Evolutionary conservation across 176 grass and related monocot genomes (phyloP).

Genomic region (Avena eriantha): DNA sequence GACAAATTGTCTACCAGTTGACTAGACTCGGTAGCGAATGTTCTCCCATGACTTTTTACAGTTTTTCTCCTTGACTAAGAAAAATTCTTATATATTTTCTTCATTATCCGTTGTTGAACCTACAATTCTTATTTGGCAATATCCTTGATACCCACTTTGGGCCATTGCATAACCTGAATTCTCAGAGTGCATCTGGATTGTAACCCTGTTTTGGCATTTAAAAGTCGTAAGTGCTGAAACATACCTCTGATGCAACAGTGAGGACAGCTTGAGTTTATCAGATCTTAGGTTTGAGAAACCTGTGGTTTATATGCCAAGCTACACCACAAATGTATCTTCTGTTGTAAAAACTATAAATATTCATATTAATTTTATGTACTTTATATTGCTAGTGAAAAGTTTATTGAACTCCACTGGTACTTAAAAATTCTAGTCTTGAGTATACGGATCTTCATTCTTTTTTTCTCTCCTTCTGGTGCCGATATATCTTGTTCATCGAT

Average conservation of each 20-base stretch:
- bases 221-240: slow-evolving; percentile 55
- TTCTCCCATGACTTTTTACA: neutral
- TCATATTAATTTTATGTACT: slow-evolving; percentile 52
- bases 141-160: neutral
- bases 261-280: slow-evolving; percentile 78
- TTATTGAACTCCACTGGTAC: slow-evolving; percentile 31
- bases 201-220: slow-evolving; percentile 62
- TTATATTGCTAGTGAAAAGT: slow-evolving; percentile 34
- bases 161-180: neutral
- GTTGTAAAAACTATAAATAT: slow-evolving; percentile 30
- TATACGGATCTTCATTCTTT: neutral
- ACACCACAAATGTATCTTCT: slow-evolving; percentile 44
- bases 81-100: neutral
- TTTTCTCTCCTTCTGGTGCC: neutral
- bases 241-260: slow-evolving; percentile 69
- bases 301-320: slow-evolving; percentile 81
- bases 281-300: slow-evolving; percentile 65
- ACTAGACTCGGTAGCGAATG: neutral
- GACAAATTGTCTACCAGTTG: neutral
- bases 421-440: neutral
- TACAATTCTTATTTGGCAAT: slow-evolving; percentile 6
- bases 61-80: slow-evolving; percentile 19
- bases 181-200: slow-evolving; percentile 49
- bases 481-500: neutral
- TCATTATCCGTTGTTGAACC: neutral